Evolutionary conservation across 108 stramenopile species (phyloP), one percentile per base, ranked within the genome.

Genomic region (Fistulifera pelliculosa): DNA sequence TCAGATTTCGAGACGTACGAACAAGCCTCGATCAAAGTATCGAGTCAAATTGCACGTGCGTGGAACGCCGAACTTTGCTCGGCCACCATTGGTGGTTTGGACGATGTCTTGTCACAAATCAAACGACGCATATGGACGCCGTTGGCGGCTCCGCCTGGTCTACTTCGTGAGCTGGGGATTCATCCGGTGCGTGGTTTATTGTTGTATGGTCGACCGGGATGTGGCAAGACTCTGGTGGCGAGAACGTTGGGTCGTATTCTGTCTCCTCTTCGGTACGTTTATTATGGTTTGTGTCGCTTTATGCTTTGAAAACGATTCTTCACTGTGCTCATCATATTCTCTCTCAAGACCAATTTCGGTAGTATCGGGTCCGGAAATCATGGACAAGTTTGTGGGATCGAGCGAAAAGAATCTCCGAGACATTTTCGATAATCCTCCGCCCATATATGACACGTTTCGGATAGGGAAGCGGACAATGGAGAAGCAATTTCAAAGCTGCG

Each of bases 371-470:
- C 90, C 90, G 15, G 90, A 91, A 50, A 71, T 93, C 47, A 58
- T 77, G 59, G 86, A 94, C 61, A 94, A 90, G 54, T 94, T 86
- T 56, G 93, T 94, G 1, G 93, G 93, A 17, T 76, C 76, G 18
- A 78, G 76, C 38, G 93, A 94, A 58, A 80, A 82, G 48, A 87
- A 88, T 58, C 43, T 94, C 23, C 57, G 93, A 49, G 77, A 76
- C 2, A 68, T 94, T 6, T 94, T 94, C 64, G 84, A 87, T 56
- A 66, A 76, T 10, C 93, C 88, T 16, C 92, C 93, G 6, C 75
- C 79, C 4, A 69, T 93, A 2, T 83, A 85, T 41, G 77, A 80
- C 41, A 66, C 60, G 12, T 79, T 73, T 42, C 73, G 83, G 49
- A 18, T 75, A 2, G 58, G 19, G 69, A 74, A 49, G 57, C 52